Evolutionary conservation across 257 asterid genomes (phyloP).

Genomic region (Gardenia jasminoides): DNA sequence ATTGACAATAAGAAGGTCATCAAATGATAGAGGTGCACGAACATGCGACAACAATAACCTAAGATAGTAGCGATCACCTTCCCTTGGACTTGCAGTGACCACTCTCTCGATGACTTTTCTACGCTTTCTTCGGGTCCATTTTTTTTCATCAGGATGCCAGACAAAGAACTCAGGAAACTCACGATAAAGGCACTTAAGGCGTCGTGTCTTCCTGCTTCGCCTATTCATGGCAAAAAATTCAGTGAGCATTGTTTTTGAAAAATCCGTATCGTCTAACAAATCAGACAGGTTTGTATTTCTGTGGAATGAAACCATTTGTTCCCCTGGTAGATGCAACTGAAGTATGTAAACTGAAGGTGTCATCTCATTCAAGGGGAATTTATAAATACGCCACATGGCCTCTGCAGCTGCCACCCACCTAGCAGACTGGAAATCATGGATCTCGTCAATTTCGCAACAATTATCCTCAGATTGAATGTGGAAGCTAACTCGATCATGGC

Average conservation of each 20-base stretch:
- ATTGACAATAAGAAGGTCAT: too few relatives aligned
- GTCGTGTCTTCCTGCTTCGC: too few relatives aligned
- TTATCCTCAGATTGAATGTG: too few relatives aligned
- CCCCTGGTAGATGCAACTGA: not conserved
- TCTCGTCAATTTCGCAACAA: not conserved
- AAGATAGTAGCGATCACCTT: too few relatives aligned
- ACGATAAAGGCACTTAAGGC: not conserved
- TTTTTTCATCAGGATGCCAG: not conserved
- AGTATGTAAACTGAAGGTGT: not conserved
- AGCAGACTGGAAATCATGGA: not conserved
- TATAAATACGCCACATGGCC: not conserved
- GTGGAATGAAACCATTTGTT: not conserved
- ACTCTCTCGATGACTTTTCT: too few relatives aligned
- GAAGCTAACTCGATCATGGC: not conserved
- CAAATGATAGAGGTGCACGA: too few relatives aligned
- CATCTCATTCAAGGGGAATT: not conserved
- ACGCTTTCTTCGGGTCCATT: too few relatives aligned
- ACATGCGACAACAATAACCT: too few relatives aligned
- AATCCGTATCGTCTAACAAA: too few relatives aligned
- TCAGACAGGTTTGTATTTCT: not conserved
- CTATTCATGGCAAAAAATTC: not conserved
- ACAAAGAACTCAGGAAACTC: not conserved
- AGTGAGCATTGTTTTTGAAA: not conserved
- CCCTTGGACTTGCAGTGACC: too few relatives aligned
- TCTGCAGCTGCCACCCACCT: slow-evolving; percentile 1